Percentiles rank a stretch among this genome's conserved stretches.
Evolutionary conservation across 805 yeast genomes (phyloP).

Genomic region (Candida chauliodis): DNA sequence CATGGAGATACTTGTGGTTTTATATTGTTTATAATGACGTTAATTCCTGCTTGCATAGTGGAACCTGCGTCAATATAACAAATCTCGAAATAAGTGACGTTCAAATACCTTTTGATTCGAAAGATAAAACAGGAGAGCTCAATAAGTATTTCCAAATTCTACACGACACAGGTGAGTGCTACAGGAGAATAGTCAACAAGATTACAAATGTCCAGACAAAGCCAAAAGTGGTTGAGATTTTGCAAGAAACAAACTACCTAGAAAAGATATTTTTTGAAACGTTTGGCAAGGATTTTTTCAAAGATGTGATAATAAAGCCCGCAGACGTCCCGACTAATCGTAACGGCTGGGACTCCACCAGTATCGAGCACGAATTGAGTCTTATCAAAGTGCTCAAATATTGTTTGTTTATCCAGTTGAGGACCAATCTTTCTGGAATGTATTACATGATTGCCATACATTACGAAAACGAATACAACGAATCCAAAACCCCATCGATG

Average conservation of each 20-base stretch:
- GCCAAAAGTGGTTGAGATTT: constrained; percentile 33
- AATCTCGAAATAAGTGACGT: constrained; percentile 32
- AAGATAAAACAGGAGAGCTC: constrained; percentile 15
- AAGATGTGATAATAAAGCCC: constrained; percentile 34
- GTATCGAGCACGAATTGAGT: constrained; percentile 24
- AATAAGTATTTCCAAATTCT: constrained; percentile 13
- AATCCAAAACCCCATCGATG: constrained; percentile 27
- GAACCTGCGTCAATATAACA: constrained; percentile 26
- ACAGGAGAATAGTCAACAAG: constrained; percentile 25
- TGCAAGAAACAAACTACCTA: constrained; percentile 32
- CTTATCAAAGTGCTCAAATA: constrained; percentile 34
- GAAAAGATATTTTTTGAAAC: constrained; percentile 32
- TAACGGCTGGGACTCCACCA: constrained; percentile 15
- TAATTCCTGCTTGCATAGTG: constrained; percentile 27
- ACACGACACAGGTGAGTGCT: constrained; percentile 20
- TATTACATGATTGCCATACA: constrained; percentile 40
- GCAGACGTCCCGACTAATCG: constrained; percentile 13
- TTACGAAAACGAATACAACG: constrained; percentile 31
- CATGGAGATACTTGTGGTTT: constrained; percentile 39
- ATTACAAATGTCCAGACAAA: constrained; percentile 17
- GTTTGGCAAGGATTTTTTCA: constrained; percentile 42
- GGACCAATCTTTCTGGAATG: constrained; percentile 38
- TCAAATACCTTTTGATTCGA: constrained; percentile 18
- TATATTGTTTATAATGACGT: constrained; percentile 31
- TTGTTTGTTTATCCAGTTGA: constrained; percentile 31